phyloP scores from a whole-genome alignment of 257 asterid species.

The Salvia rosmarinus region DNA sequence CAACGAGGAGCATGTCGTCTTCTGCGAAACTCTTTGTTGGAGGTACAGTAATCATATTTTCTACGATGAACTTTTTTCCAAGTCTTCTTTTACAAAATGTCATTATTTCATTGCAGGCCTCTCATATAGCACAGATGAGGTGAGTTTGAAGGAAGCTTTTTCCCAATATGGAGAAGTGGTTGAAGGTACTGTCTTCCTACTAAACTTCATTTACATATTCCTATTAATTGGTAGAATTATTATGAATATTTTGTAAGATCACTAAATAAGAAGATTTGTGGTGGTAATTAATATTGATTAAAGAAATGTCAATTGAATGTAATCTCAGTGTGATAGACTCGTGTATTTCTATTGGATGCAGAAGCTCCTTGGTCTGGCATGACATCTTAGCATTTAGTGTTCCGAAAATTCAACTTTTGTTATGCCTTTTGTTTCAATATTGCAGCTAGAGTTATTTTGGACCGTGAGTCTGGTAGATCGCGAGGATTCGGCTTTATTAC shows the following conservation, averaged over 20 bases:
- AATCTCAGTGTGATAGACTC: neutral
- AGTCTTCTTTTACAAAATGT: neutral
- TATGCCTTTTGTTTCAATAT: constrained; percentile 1
- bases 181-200: constrained; percentile 56
- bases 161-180: constrained; percentile 73
- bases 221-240: constrained; percentile 10
- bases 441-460: constrained; percentile 77
- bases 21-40: constrained; percentile 88
- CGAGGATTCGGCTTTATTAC: constrained; percentile 91
- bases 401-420: neutral
- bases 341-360: neutral
- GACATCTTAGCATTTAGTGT: neutral
- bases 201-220: neutral
- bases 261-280: constrained; percentile 1
- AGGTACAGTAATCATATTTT: constrained; percentile 46
- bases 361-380: neutral
- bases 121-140: constrained; percentile 67
- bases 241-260: neutral
- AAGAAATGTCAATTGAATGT: neutral
- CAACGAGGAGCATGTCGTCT: constrained; percentile 71
- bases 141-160: constrained; percentile 69
- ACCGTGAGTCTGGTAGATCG: constrained; percentile 86
- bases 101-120: constrained; percentile 58
- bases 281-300: constrained; percentile 15
- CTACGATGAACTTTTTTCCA: neutral